These are phyloP conservation scores for Epichloe glyceriae DNA, from an alignment of 2,329 filamentous ascomycete genomes.

Conservation along the genomic window DNA sequence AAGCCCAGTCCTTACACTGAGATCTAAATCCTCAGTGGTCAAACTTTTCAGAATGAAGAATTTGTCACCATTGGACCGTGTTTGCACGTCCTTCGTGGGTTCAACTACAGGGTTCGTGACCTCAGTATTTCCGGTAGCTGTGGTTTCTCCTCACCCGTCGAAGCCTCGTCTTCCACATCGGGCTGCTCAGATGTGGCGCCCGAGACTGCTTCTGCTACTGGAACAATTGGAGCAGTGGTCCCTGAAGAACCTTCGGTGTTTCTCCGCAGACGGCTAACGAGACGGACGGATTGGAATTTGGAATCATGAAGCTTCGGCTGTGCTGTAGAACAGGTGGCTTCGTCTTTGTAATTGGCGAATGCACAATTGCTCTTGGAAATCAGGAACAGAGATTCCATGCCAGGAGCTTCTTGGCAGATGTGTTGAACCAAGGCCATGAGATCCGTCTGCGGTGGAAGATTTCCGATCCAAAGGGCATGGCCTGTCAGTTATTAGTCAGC, in stretches of 20 bases:
- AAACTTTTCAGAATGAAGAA: slow-evolving; percentile 92
- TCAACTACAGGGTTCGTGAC: not conserved
- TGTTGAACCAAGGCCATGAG: slow-evolving; percentile 81
- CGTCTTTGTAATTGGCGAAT: slow-evolving; percentile 88
- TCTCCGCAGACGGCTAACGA: slow-evolving; percentile 72
- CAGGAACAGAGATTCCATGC: slow-evolving; percentile 80
- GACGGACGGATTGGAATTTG: slow-evolving; percentile 68
- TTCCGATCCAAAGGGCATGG: slow-evolving; percentile 92
- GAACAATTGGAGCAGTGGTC: slow-evolving; percentile 40
- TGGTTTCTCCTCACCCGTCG: slow-evolving; percentile 5
- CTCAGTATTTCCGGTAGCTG: not conserved
- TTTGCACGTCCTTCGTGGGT: not conserved
- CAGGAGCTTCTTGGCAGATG: slow-evolving; percentile 65
- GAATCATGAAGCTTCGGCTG: slow-evolving; percentile 84
- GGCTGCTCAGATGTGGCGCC: not conserved
- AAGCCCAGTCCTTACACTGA: slow-evolving; percentile 74
- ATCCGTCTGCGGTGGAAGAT: slow-evolving; percentile 71
- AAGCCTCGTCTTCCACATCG: not conserved
- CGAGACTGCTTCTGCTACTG: slow-evolving; percentile 25
- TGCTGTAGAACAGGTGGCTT: slow-evolving; percentile 59
- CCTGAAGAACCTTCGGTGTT: slow-evolving; percentile 34
- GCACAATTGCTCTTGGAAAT: slow-evolving; percentile 97
- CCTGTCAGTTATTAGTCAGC: slow-evolving; percentile 29
- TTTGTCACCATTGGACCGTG: slow-evolving; percentile 6
- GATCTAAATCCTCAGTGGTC: slow-evolving; percentile 77